Base-by-base conservation (phyloP, 2,329 filamentous ascomycete species). In the Fusarium sp. region DNA sequence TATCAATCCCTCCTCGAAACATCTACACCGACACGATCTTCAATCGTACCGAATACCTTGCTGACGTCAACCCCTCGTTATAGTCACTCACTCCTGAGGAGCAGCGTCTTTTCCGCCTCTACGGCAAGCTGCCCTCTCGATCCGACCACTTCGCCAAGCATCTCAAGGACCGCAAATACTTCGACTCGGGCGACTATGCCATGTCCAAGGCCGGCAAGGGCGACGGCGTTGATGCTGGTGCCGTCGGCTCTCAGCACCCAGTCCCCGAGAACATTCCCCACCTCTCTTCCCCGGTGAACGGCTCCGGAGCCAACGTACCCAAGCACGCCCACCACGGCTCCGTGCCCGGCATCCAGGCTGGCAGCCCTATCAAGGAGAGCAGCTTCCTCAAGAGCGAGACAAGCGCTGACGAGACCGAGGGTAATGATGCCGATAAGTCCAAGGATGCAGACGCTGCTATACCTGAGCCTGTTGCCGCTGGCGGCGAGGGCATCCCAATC, bases 81-180 rank as follows among this genome's bases (percentile, higher is more conserved):
- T 82, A 98, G 96, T 93, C 94, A 76, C 90, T 99, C 84, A 93
- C 93, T 61, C 92, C 95, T 71, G 96, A 99, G 80, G 96, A 99
- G 88, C 95, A 98, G 85, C 94, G 94, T 73, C 92, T 98, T 81
- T 96, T 98, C 88, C 93, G 95, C 75, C 92, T 98, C 75, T 99
- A 99, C 84, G 96, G 96, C 85, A 98, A 98, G 86, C 92, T 98
- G 69, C 96, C 96, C 74, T 97, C 93, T 84, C 96, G 96, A 84
- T 97, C 95, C 83, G 96, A 98, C 84, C 90, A 98, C 80, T 92
- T 98, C 79, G 95, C 97, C 88, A 98, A 98, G 88, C 97, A 98
- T 82, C 90, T 98, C 82, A 98, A 98, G 89, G 96, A 98, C 84
- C 95, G 96, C 87, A 99, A 97, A 87, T 98, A 97, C 87, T 98